These are phyloP conservation scores for Leucoagaricus sp. DNA, from an alignment of 1,284 basidiomycete genomes.

Conservation along the genomic window DNA sequence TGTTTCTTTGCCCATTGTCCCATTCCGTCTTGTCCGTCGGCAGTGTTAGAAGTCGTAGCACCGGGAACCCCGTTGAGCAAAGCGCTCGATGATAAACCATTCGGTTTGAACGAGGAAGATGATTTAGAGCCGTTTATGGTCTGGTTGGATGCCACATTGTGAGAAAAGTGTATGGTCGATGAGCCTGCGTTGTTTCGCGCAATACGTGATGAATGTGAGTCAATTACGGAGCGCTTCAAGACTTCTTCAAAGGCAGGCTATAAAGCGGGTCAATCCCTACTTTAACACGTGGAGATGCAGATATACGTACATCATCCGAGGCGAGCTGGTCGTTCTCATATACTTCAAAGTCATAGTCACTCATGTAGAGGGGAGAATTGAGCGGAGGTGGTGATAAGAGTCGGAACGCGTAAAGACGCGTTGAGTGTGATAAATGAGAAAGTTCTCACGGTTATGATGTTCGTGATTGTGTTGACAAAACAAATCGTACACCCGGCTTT, in stretches of 20 bases:
- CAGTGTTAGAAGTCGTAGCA: background rate
- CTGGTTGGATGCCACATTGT: background rate
- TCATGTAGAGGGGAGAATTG: conserved; percentile 2
- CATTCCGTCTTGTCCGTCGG: background rate
- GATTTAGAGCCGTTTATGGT: background rate
- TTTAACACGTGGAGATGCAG: background rate
- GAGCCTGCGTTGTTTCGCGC: background rate
- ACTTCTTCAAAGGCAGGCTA: conserved; percentile 21
- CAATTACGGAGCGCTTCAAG: conserved; percentile 15
- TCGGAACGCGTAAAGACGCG: background rate
- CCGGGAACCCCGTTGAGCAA: background rate
- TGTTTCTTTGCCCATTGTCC: conserved; percentile 2
- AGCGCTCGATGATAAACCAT: background rate
- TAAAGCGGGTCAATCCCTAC: background rate
- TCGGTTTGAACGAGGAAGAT: conserved; percentile 5
- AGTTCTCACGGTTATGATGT: conserved; percentile 1
- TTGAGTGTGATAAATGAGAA: conserved; percentile 2
- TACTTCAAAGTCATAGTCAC: conserved; percentile 7
- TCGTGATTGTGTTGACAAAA: too few species aligned
- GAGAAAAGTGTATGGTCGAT: background rate
- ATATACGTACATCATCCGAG: conserved; percentile 27
- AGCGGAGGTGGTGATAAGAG: background rate
- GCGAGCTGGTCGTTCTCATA: conserved; percentile 20
- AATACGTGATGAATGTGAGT: background rate
- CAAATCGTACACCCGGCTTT: too few species aligned